Conservation (phyloP, 2,329 filamentous ascomycete species). For the Davidsoniella neocaledoniae region DNA sequence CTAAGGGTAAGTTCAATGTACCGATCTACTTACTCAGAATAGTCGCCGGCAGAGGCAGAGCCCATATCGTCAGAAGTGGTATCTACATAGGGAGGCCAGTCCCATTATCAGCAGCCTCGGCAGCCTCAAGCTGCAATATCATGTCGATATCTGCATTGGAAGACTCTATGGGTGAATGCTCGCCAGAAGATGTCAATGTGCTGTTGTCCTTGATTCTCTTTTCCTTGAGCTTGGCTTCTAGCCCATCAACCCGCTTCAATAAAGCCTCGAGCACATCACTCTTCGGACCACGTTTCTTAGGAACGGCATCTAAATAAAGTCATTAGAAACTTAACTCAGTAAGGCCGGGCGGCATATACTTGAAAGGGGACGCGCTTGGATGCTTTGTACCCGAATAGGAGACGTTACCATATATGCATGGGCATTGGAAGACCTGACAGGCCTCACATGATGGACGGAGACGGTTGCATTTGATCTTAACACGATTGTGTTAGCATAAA, state of each 20-base stretch:
- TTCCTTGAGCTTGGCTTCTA: conserved; percentile 64
- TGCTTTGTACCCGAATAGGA: too few species aligned
- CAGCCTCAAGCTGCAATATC: background rate
- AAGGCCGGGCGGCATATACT: conserved; percentile 4
- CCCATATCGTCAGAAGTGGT: too few species aligned
- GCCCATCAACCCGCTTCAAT: conserved; percentile 67
- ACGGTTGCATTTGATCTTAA: conserved; percentile 80
- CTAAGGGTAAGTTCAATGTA: background rate
- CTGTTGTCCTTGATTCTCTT: conserved; percentile 26
- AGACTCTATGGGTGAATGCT: conserved; percentile 15
- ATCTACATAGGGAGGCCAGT: too few species aligned
- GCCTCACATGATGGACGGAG: conserved; percentile 73
- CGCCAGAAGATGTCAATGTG: too few species aligned
- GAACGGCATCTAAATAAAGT: conserved; percentile 51
- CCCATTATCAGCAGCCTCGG: too few species aligned
- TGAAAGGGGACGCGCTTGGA: background rate
- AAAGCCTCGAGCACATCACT: conserved; percentile 77
- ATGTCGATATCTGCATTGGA: conserved; percentile 10
- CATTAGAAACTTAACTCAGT: background rate
- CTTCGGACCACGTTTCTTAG: conserved; percentile 80
- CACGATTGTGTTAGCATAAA: conserved; percentile 6
- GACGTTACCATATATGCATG: conserved; percentile 66
- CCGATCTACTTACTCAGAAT: too few species aligned
- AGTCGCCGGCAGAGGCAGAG: too few species aligned
- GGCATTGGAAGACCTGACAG: conserved; percentile 75